phyloP scores from a whole-genome alignment of 2,329 filamentous ascomycete species.

The Penicillium sp. region DNA sequence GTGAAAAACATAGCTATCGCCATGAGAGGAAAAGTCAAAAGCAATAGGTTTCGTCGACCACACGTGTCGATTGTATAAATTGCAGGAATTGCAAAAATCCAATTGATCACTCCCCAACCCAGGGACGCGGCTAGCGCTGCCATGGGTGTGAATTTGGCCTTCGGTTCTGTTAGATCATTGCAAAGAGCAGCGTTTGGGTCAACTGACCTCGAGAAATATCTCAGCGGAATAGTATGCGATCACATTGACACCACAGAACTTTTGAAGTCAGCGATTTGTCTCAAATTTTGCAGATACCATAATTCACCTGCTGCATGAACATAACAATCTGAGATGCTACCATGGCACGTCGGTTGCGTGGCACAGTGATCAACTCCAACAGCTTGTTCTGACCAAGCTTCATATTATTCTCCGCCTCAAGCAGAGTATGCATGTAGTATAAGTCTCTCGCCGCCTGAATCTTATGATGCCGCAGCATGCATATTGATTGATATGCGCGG shows the following conservation, averaged over 20 bases:
- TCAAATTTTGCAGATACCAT: not conserved
- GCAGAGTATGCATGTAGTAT: slow-evolving; percentile 54
- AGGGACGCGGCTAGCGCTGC: slow-evolving; percentile 59
- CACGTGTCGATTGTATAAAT: slow-evolving; percentile 70
- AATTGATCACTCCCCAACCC: slow-evolving; percentile 65
- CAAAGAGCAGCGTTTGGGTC: not conserved
- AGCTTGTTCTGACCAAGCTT: slow-evolving; percentile 53
- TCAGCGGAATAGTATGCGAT: slow-evolving; percentile 63
- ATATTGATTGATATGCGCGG: slow-evolving; percentile 46
- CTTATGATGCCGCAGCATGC: slow-evolving; percentile 45
- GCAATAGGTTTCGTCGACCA: slow-evolving; percentile 63
- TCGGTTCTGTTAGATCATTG: not conserved
- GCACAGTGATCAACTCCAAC: slow-evolving; percentile 60
- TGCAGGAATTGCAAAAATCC: slow-evolving; percentile 63
- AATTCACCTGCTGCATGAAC: slow-evolving; percentile 63
- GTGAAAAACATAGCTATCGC: slow-evolving; percentile 53
- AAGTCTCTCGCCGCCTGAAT: slow-evolving; percentile 48
- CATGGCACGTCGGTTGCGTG: slow-evolving; percentile 63
- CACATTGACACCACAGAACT: slow-evolving; percentile 54
- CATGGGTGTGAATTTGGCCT: slow-evolving; percentile 52
- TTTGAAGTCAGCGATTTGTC: not conserved
- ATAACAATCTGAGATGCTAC: slow-evolving; percentile 64
- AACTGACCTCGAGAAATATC: slow-evolving; percentile 51
- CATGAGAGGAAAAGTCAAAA: slow-evolving; percentile 68
- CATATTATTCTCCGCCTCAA: slow-evolving; percentile 62